phyloP scores from a whole-genome alignment of 495 filamentous ascomycete species.

The Penicillium mononematosum region DNA sequence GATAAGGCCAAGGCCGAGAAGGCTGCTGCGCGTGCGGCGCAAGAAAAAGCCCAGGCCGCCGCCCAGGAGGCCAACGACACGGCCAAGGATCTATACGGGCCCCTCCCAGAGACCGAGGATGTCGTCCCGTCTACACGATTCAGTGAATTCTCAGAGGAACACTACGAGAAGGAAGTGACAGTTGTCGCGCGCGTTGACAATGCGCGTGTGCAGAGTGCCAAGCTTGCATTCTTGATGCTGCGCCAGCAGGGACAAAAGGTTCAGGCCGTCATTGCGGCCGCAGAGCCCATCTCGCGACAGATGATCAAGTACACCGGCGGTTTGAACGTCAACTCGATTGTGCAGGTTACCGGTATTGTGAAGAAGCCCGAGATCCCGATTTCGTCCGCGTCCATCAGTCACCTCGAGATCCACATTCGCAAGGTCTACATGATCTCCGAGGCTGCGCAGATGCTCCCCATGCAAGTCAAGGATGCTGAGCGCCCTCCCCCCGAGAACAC shows the following conservation, averaged over 20 bases:
- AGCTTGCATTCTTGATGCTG: slow-evolving; percentile 89
- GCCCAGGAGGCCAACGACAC: slow-evolving; percentile 62
- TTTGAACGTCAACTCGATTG: slow-evolving; percentile 75
- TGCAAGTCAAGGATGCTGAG: slow-evolving; percentile 68
- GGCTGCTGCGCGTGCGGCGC: slow-evolving; percentile 53
- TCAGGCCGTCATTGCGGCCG: slow-evolving; percentile 70
- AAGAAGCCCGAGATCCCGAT: slow-evolving; percentile 73
- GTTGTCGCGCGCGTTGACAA: slow-evolving; percentile 87
- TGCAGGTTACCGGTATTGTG: slow-evolving; percentile 73
- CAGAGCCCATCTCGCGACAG: slow-evolving; percentile 56
- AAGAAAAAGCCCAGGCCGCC: slow-evolving; percentile 51
- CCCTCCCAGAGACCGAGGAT: slow-evolving; percentile 42
- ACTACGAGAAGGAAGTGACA: slow-evolving; percentile 71
- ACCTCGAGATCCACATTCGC: slow-evolving; percentile 76
- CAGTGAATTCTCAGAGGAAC: slow-evolving; percentile 50
- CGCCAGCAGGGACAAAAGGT: slow-evolving; percentile 78
- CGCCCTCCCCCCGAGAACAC: slow-evolving; percentile 49
- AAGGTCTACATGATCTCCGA: slow-evolving; percentile 74
- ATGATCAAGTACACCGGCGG: slow-evolving; percentile 89
- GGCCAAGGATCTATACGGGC: slow-evolving; percentile 69
- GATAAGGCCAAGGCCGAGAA: slow-evolving; percentile 67
- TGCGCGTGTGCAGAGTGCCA: slow-evolving; percentile 80
- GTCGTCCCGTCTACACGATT: slow-evolving; percentile 37
- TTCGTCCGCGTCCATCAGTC: slow-evolving; percentile 71
- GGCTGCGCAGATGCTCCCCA: slow-evolving; percentile 62